Conservation (phyloP, 2,329 filamentous ascomycete genomes). For the Thelonectria rubi region DNA sequence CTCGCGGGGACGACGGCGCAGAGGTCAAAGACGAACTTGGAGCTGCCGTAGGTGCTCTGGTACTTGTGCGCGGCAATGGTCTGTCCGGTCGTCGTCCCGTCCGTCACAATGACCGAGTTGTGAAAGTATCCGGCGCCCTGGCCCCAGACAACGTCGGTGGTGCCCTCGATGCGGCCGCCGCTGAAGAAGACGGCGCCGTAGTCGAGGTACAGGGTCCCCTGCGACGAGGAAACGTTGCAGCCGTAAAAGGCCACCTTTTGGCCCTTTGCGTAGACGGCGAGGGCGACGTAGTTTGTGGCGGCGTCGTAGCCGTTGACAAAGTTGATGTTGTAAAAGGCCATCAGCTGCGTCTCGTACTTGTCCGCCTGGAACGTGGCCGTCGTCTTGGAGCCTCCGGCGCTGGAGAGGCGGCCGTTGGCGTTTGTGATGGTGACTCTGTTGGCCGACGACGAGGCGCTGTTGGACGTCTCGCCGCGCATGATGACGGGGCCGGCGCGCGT, state of each 20-base stretch:
- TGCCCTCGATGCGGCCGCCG: constrained; percentile 29
- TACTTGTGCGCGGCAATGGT: constrained; percentile 42
- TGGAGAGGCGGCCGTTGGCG: constrained; percentile 28
- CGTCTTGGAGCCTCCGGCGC: constrained; percentile 21
- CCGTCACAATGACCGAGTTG: constrained; percentile 35
- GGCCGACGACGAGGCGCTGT: constrained; percentile 52
- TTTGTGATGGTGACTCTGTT: constrained; percentile 65
- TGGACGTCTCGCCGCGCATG: constrained; percentile 58
- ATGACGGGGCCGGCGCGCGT: constrained; percentile 52
- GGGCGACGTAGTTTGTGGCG: constrained; percentile 28
- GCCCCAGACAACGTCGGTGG: constrained; percentile 37
- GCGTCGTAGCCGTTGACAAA: constrained; percentile 37
- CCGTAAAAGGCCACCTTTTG: constrained; percentile 52
- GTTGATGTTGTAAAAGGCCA: constrained; percentile 45
- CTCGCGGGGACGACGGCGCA: constrained; percentile 48
- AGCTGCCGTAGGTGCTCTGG: constrained; percentile 44
- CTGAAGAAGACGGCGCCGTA: constrained; percentile 39
- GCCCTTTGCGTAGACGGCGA: constrained; percentile 45
- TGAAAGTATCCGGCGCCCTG: constrained; percentile 39
- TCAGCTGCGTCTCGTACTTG: constrained; percentile 43
- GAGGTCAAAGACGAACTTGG: constrained; percentile 53
- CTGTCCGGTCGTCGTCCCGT: constrained; percentile 32
- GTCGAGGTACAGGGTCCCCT: constrained; percentile 35
- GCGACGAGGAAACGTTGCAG: constrained; percentile 44
- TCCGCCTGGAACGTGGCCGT: constrained; percentile 41